Evolutionary conservation across 805 yeast species (phyloP), one percentile per base, ranked within the genome.

Genomic region (Monosporozyma siamensis): DNA sequence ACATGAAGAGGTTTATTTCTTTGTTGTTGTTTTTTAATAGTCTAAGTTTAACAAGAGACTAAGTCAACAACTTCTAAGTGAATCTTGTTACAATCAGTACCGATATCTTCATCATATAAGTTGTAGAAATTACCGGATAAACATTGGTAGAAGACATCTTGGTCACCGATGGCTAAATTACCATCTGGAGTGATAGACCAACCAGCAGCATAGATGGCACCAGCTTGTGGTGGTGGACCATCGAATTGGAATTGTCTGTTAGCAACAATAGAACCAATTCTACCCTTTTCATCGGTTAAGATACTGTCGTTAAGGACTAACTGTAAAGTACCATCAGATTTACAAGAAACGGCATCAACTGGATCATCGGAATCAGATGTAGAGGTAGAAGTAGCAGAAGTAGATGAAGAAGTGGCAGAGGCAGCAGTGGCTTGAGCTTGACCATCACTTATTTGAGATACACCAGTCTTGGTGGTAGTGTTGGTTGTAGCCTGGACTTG

Each of bases 191-290:
- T 63, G 32, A 74, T 64, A 38, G 74, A 68, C 80, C 78, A 74
- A 45, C 79, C 79, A 35, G 72, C 72, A 47, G 81, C 78, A 51
- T 70, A 72, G 52, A 74, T 68, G 41, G 78, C 67, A 56, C 78
- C 80, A 23, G 77, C 80, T 68, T 78, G 83, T 48, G 83, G 82
- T 61, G 82, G 80, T 42, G 82, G 82, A 51, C 82, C 82, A 57
- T 78, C 82, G 54, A 77, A 78, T 66, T 78, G 83, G 71, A 78
- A 76, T 67, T 78, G 85, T 66, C 78, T 70, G 75, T 77, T 78
- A 38, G 82, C 75, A 50, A 78, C 83, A 63, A 78, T 77, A 36
- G 82, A 72, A 48, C 83, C 83, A 50, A 78, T 63, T 70, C 84
- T 74, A 35, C 78, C 79, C 45, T 64, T 49, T 17, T 70, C 53